Evolutionary conservation across 148 eudicot genomes (phyloP), one percentile per base, ranked within the genome.

Genomic region (Cornus suecica): DNA sequence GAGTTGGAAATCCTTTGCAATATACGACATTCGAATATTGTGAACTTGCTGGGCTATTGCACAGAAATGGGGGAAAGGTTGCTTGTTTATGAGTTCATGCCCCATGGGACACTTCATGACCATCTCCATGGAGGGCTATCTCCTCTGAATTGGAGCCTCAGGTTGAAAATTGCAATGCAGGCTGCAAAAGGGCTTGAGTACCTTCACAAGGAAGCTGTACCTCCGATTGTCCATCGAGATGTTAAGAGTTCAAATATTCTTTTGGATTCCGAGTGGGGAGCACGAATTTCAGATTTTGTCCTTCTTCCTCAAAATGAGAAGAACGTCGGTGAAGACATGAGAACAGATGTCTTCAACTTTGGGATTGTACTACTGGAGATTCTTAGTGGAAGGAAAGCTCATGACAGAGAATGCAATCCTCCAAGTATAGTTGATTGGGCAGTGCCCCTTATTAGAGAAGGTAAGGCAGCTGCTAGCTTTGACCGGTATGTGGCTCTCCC

Each of bases 1-100:
- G 97, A 92, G 81, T 79, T 95, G 73, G 99, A 95, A 78, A 83
- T 92, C 70, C 94, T 95, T 26, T 95, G 99, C 82, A 88, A 85
- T 18, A 67, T 92, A 41, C 78, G 99, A 54, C 97, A 95, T 31
- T 65, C 82, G 32, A 90, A 92, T 81, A 90, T 95, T 2, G 94
- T 95, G n/a, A 95, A 95, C 74, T 82, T 95, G 77, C 73, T 95
- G 70, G 99, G 99, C 7, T 95, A 95, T 48, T 95, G 99, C 24
- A 86, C 90, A 2, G 99, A 95, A 73, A 95, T 95, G 99, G 99
- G 99, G 9, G 99, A 95, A 82, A 86, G 97, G 72, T 77, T 95
- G 51, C 86, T 95, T 5, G 99, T 95, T n/a, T 95, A 95, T 27
- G 99, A 95, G 84, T 87, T 87, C 76, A 95, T 95, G 97, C 81